Base-by-base conservation (phyloP, 2,329 filamentous ascomycete species). In the Alternaria incomplexa region DNA sequence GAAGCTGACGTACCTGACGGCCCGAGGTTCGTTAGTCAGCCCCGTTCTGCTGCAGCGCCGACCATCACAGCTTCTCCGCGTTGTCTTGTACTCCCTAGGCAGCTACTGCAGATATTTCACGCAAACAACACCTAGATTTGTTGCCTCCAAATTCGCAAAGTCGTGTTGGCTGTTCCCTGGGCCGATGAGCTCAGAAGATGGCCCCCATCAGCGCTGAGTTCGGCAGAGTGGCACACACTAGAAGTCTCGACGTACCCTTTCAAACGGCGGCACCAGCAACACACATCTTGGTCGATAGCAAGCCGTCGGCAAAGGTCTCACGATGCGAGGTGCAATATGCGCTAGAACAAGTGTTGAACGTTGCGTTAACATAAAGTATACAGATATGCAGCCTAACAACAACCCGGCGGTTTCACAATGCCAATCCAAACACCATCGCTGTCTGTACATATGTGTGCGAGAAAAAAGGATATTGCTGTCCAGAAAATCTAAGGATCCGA, bases 1-100 rank as follows among this genome's bases (percentile, higher is more conserved):
- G 75, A 76, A 66, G 74, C 71, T 76, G 61, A 63, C 56, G 61
- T 63, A 62, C 40, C 48, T 53, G 47, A 23, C 58, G 58, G 59
- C 47, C 59, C 59, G 59, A 58, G 43, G 59, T n/a, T 25, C 48
- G 58, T 61, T 57, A 61, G 58, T 56, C 32, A 40, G 30, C 46
- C 43, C 23, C 32, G 28, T 40, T 40, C 36, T 40, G 36, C 28
- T 25, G 22, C 36, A n/a, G 30, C 48, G 44, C 44, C 44, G 6
- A 23, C 36, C 36, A 40, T 4, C 36, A 40, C 36, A 40, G 36
- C n/a, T 40, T 17, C n/a, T 40, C 36, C n/a, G 36, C n/a, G 36
- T 40, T 40, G 36, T 40, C 36, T 40, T 40, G 36, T 17, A 40
- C 36, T 17, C 8, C 36, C 36, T 40, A 40, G 36, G 36, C n/a